Evolutionary conservation across 768 basidiomycete genomes (phyloP), one percentile per base, ranked within the genome.

Genomic region (Asterophora lycoperdoides): DNA sequence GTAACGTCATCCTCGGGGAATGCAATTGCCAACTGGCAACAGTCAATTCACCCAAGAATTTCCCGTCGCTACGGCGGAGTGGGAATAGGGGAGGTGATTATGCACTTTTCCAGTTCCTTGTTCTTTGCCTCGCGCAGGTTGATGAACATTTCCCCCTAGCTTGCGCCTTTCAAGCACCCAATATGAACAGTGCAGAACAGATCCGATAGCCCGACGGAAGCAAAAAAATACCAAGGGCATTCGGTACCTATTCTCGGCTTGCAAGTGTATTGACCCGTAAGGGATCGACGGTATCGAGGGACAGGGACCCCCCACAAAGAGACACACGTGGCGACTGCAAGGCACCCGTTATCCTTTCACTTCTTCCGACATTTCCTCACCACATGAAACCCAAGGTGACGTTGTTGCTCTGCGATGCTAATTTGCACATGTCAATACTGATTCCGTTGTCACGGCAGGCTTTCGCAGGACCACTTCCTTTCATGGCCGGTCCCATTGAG

Each of bases 401-500:
- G 37, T 46, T 46, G 39, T 46, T 15, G 11, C 36, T 45, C 20
- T 38, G 45, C 45, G 35, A 39, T 30, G 46, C 36, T 14, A 38
- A 38, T 20, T 14, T 23, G 19, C 2, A 30, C 15, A 29, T 38
- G 9, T 9, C 17, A 26, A 19, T 7, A 39, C 38, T 29, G 46
- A 20, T 46, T 26, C 46, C 46, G 46, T 30, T 51, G 50, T 35
- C 42, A 49, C 26, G 13, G 4, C 39, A 33, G 34, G 20, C 29
- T 36, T 36, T 14, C 32, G 42, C 28, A 6, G n/a, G 30, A 34
- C 32, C 30, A 33, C 26, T 37, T 41, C 36, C 37, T 17, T 17
- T 43, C 41, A 26, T n/a, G 37, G 18, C 37, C 30, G 28, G 18
- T 15, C 3, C 40, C 36, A 19, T 38, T 14, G 41, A 17, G 18